A percentile compares a stretch with the other conserved stretches of the same genome.
phyloP scores from a whole-genome alignment of 352 stramenopile genomes.

The Elongisporangium anandrum region DNA sequence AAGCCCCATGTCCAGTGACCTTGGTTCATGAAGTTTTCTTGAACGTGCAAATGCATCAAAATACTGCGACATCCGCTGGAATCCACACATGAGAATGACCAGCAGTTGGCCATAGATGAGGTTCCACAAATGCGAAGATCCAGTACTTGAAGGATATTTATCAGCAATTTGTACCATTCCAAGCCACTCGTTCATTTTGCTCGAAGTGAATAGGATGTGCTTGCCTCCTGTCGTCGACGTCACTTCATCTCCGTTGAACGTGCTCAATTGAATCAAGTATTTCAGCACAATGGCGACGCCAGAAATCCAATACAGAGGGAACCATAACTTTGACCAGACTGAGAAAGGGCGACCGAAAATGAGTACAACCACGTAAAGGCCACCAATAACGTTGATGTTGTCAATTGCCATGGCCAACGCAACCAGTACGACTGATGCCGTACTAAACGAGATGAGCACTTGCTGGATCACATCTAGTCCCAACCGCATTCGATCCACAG shows the following conservation, averaged over 20 bases:
- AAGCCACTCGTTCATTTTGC: constrained; percentile 55
- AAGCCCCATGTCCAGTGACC: constrained; percentile 3
- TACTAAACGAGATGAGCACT: constrained; percentile 69
- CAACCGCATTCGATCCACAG: constrained; percentile 49
- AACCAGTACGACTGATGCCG: constrained; percentile 55
- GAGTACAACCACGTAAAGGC: constrained; percentile 62
- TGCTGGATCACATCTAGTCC: constrained; percentile 55
- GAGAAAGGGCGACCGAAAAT: constrained; percentile 47
- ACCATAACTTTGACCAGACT: constrained; percentile 71
- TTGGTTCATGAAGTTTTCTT: constrained; percentile 5
- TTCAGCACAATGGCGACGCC: constrained; percentile 47
- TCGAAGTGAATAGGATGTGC: constrained; percentile 33
- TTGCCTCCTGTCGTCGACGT: constrained; percentile 5
- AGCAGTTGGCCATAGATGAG: constrained; percentile 50
- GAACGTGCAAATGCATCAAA: constrained; percentile 26
- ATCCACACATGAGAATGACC: constrained; percentile 67
- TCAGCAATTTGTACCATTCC: constrained; percentile 48
- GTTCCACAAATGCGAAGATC: constrained; percentile 42
- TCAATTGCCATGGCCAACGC: constrained; percentile 65
- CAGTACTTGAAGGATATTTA: constrained; percentile 21
- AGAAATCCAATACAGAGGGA: constrained; percentile 77
- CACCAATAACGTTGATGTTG: constrained; percentile 57
- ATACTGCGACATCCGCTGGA: constrained; percentile 72
- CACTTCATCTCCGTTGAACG: constrained; percentile 32
- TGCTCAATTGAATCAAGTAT: constrained; percentile 65